These are phyloP conservation scores for Arachis monticola DNA, from an alignment of 331 rosid genomes.

Conservation along the genomic window DNA sequence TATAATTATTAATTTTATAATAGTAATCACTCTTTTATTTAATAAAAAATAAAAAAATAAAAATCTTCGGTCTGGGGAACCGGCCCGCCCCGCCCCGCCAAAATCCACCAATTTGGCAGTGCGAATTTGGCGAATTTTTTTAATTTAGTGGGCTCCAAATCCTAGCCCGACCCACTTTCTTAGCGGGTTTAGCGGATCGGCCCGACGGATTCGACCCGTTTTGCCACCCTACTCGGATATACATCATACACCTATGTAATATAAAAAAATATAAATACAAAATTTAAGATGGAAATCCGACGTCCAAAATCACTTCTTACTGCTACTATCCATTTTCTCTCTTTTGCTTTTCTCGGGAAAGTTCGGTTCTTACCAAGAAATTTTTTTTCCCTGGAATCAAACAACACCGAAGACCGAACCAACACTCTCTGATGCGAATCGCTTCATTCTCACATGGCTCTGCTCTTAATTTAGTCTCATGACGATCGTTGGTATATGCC, in stretches of 20 bases:
- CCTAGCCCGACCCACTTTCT: too few species aligned
- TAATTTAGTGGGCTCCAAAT: too few species aligned
- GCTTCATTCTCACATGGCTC: neutral
- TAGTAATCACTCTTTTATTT: too few species aligned
- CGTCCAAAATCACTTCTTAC: neutral
- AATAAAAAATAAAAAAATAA: too few species aligned
- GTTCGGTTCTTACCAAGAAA: neutral
- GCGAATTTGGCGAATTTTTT: too few species aligned
- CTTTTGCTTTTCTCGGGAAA: slow-evolving; percentile 18
- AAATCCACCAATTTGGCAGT: too few species aligned
- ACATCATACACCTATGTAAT: neutral
- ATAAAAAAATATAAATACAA: neutral
- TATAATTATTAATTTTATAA: too few species aligned
- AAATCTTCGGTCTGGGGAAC: too few species aligned
- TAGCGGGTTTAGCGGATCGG: too few species aligned
- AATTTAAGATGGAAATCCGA: neutral
- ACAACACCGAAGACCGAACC: neutral
- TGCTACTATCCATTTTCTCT: neutral
- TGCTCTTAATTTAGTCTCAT: slow-evolving; percentile 32
- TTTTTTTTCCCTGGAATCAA: slow-evolving; percentile 32
- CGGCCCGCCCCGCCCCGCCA: too few species aligned
- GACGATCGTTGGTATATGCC: slow-evolving; percentile 57
- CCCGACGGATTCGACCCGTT: too few species aligned
- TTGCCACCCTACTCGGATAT: too few species aligned
- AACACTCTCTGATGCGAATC: slow-evolving; percentile 33